Evolutionary conservation across 345 rosid genomes (phyloP).

Genomic region (Laguncularia racemosa): DNA sequence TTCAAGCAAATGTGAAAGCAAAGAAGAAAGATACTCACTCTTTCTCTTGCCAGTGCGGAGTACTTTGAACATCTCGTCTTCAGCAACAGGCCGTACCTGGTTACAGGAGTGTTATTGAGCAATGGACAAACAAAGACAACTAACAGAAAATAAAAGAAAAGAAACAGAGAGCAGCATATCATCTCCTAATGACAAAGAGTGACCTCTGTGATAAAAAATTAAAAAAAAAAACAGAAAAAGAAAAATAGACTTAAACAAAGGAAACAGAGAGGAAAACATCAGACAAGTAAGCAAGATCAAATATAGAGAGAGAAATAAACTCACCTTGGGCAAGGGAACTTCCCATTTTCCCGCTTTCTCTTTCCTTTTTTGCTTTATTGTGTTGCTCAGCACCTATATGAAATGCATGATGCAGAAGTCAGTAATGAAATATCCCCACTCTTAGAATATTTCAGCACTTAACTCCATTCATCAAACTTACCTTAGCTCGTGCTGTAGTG

Average conservation of each 20-base stretch:
- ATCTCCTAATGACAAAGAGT: background rate
- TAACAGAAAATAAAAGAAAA: background rate
- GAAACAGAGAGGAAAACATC: background rate
- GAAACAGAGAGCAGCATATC: background rate
- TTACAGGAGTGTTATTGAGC: constrained; percentile 10
- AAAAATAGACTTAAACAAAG: background rate
- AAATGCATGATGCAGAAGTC: background rate
- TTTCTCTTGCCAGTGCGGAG: constrained; percentile 79
- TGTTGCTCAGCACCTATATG: constrained; percentile 77
- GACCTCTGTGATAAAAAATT: background rate
- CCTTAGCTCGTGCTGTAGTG: constrained; percentile 76
- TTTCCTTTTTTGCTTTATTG: constrained; percentile 92
- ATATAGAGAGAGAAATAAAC: background rate
- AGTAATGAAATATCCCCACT: too few relatives aligned
- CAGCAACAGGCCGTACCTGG: constrained; percentile 98
- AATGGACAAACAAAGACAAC: background rate
- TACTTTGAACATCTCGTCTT: constrained; percentile 97
- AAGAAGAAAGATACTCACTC: constrained; percentile 38
- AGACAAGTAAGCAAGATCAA: background rate
- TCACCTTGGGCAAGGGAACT: constrained; percentile 87
- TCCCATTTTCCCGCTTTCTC: constrained; percentile 98
- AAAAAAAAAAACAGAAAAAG: background rate
- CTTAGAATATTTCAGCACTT: too few relatives aligned
- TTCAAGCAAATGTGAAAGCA: background rate
- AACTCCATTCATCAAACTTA: constrained; percentile 3